Evolutionary conservation across 805 yeast genomes (phyloP).

Genomic region (Metschnikowia anglica): DNA sequence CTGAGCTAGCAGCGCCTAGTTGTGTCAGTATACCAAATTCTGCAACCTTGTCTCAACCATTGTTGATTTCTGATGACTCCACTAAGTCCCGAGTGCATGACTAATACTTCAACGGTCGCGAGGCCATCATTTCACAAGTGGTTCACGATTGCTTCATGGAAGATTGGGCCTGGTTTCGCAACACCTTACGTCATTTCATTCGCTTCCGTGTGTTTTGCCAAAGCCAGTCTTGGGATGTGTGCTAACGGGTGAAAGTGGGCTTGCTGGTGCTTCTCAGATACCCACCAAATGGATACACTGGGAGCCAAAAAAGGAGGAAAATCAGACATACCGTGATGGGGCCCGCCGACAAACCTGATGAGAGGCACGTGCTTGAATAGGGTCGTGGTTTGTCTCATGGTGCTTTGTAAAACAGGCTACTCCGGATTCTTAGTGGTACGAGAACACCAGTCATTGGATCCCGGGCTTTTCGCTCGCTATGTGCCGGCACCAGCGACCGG

Average conservation of each 20-base stretch:
- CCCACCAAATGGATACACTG: background rate
- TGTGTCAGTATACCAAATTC: background rate
- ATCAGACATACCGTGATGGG: constrained; percentile 46
- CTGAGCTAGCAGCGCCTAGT: constrained; percentile 12
- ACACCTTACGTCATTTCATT: background rate
- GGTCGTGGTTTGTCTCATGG: constrained; percentile 35
- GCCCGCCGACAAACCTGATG: constrained; percentile 86
- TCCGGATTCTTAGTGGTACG: background rate
- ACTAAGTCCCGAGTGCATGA: too few relatives aligned
- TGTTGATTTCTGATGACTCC: too few relatives aligned
- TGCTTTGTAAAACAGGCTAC: too few relatives aligned
- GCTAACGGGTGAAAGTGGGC: background rate
- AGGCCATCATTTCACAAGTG: too few relatives aligned
- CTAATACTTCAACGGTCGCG: too few relatives aligned
- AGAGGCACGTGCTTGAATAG: constrained; percentile 56
- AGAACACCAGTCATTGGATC: constrained; percentile 9
- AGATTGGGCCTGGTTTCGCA: background rate
- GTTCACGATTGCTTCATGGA: too few relatives aligned
- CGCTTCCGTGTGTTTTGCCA: background rate
- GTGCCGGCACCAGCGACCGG: constrained; percentile 9
- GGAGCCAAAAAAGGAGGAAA: too few relatives aligned
- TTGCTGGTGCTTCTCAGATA: background rate
- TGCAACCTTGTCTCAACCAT: too few relatives aligned
- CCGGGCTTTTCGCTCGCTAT: constrained; percentile 8
- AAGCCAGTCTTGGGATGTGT: too few relatives aligned